phyloP scores from a whole-genome alignment of 257 asterid genomes.

The Parsonsia alboflavescens region DNA sequence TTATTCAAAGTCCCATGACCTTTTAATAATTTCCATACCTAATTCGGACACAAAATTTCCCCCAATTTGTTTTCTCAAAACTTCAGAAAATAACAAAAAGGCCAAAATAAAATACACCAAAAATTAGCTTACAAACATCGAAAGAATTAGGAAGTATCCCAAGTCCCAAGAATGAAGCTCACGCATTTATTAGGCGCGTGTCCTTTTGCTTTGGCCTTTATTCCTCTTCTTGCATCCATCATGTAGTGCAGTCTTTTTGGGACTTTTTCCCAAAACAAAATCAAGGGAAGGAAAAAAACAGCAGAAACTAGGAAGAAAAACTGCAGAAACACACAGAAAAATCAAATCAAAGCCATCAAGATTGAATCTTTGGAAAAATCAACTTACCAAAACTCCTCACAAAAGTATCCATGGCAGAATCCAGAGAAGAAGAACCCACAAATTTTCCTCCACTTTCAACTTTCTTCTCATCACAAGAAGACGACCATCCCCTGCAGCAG shows the following conservation, averaged over 20 bases:
- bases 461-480: not conserved
- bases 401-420: constrained; percentile 21
- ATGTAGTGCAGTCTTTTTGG: too few species aligned
- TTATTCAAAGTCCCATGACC: not conserved
- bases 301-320: not conserved
- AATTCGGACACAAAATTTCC: not conserved
- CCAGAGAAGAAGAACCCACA: constrained; percentile 15
- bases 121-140: not conserved
- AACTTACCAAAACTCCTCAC: not conserved
- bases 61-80: not conserved
- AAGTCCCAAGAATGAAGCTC: not conserved
- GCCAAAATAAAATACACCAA: not conserved
- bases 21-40: not conserved
- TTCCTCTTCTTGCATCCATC: not conserved
- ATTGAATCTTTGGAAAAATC: constrained; percentile 16
- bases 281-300: not conserved
- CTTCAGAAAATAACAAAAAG: not conserved
- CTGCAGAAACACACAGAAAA: too few species aligned
- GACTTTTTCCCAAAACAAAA: not conserved
- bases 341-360: constrained; percentile 13
- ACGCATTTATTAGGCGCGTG: not conserved
- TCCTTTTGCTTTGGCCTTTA: not conserved
- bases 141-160: not conserved
- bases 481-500: not conserved
- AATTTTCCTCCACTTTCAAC: not conserved